Evolutionary conservation across 2,329 filamentous ascomycete genomes (phyloP), one percentile per base, ranked within the genome.

Genomic region (Colletotrichum magnum): DNA sequence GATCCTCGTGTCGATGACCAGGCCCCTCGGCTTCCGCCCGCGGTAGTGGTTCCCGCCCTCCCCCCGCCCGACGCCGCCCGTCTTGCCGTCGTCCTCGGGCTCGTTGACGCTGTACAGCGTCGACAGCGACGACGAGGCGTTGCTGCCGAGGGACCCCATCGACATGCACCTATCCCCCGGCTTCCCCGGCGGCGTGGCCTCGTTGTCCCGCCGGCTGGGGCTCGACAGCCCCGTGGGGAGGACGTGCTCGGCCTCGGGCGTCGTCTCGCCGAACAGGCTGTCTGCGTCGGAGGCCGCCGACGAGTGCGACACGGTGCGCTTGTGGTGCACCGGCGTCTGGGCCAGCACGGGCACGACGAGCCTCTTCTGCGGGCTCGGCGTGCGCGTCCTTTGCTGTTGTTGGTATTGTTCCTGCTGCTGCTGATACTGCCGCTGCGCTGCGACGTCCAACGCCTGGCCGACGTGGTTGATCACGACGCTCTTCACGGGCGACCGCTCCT

Each of bases 31-130:
- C 32, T 59, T 64, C 50, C 41, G 47, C 13, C 59, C 63, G 15
- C 65, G 57, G 1, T 52, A 4, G 6, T 48, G 36, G 21, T 24
- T 24, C 21, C 21, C 21, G 21, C 21, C 21, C 18, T 47, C 57
- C 6, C 50, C 9, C 5, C 28, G 36, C 26, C 54, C 58, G 13
- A 15, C 36, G 4, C 52, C 69, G 2, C 62, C 69, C 0, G 43
- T 53, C 41, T 65, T 61, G 18, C 50, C 54, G 36, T 77, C 77
- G 6, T 83, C 81, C 9, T 84, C 81, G 1, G 80, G 78, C 61
- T 88, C 86, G 36, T 87, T 85, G 56, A 84, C 85, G 67, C 87
- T 89, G 71, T 88, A 88, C 5, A 89, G 75, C 0, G 87, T 89
- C 4, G 87, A 89, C 5, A 89, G 78, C 2, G 86, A 84, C 47